Evolutionary conservation across 2,329 filamentous ascomycete genomes (phyloP).

Genomic region (Nemania abortiva): DNA sequence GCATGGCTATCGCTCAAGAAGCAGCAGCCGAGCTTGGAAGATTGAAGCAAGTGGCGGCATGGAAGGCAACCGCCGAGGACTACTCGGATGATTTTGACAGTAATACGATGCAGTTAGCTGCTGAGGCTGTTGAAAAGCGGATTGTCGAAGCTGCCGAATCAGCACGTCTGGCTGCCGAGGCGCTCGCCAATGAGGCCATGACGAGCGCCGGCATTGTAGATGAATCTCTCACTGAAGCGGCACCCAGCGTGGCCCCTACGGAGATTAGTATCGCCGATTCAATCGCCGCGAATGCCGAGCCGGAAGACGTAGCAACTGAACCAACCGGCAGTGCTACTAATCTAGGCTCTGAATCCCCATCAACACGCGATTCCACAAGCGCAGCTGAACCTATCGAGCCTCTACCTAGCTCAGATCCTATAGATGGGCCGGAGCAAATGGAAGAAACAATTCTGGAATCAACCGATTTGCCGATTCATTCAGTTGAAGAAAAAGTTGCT

Average conservation of each 20-base stretch:
- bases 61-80: slow-evolving; percentile 84
- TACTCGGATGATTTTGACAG: slow-evolving; percentile 82
- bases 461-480: slow-evolving; percentile 43
- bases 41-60: slow-evolving; percentile 85
- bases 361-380: slow-evolving; percentile 41
- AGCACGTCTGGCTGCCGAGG: slow-evolving; percentile 22
- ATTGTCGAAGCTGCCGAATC: slow-evolving; percentile 47
- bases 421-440: slow-evolving; percentile 49
- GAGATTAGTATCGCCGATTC: slow-evolving; percentile 40
- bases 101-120: slow-evolving; percentile 70
- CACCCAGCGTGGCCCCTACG: slow-evolving; percentile 45
- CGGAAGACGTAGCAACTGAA: slow-evolving; percentile 38
- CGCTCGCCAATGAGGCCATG: slow-evolving; percentile 1
- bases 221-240: slow-evolving; percentile 43
- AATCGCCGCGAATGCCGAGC: slow-evolving; percentile 38
- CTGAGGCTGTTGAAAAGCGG: slow-evolving; percentile 58
- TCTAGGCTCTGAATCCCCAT: slow-evolving; percentile 32
- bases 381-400: slow-evolving; percentile 48
- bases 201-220: slow-evolving; percentile 9
- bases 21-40: slow-evolving; percentile 83
- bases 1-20: slow-evolving; percentile 82
- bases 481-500: slow-evolving; percentile 39
- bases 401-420: slow-evolving; percentile 38
- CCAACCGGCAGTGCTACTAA: slow-evolving; percentile 45
- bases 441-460: slow-evolving; percentile 53